phyloP scores from a whole-genome alignment of 306 rosid genomes.

The Trichosanthes truncata region DNA sequence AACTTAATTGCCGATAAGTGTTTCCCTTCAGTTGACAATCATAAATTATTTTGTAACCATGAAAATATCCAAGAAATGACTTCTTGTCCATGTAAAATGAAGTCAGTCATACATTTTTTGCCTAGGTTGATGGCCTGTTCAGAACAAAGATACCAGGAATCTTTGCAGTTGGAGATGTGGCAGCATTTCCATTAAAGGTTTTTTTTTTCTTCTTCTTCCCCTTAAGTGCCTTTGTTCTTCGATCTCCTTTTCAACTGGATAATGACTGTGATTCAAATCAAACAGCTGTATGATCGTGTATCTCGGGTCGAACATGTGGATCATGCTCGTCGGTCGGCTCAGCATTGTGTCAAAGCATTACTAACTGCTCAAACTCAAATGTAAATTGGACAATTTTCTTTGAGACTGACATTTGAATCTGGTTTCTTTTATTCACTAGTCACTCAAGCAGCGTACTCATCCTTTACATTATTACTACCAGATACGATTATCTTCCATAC shows the following conservation, averaged over 20 bases:
- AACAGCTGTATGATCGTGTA: constrained; percentile 68
- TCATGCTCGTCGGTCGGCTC: constrained; percentile 91
- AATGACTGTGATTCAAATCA: constrained; percentile 10
- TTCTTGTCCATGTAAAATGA: neutral
- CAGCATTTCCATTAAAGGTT: constrained; percentile 88
- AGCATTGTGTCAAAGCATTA: constrained; percentile 67
- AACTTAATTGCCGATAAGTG: neutral
- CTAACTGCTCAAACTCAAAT: constrained; percentile 64
- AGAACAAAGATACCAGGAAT: constrained; percentile 69
- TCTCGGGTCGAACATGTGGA: constrained; percentile 91
- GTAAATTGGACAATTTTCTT: constrained; percentile 29
- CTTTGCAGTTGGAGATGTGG: constrained; percentile 85
- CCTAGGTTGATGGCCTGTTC: constrained; percentile 83
- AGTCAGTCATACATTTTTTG: constrained; percentile 6
- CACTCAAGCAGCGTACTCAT: neutral
- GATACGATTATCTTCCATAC: constrained; percentile 91
- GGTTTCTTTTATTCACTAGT: neutral
- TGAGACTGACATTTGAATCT: constrained; percentile 1
- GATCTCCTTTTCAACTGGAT: constrained; percentile 8
- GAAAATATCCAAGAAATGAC: neutral
- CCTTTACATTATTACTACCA: constrained; percentile 12
- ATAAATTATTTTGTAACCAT: neutral
- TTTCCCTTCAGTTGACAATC: neutral
- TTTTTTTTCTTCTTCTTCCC: neutral
- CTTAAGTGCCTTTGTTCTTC: constrained; percentile 4